Conservation (phyloP, 2,329 filamentous ascomycete genomes). For the Simplicillium aogashimaense region DNA sequence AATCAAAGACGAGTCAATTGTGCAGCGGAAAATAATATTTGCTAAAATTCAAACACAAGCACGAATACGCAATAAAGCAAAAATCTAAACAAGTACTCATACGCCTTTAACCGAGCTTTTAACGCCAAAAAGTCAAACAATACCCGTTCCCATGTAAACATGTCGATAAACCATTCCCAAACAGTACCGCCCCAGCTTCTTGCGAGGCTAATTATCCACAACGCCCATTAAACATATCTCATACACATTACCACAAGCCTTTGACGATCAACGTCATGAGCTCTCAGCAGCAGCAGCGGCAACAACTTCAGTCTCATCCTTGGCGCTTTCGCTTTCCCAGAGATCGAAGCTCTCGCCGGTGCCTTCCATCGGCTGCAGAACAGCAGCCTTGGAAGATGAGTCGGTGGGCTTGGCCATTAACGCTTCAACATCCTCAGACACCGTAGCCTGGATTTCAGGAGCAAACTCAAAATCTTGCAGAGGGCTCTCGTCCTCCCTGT, state of each 20-base stretch:
- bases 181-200: no score
- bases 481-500: constrained; percentile 13
- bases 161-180: no score
- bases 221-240: background rate
- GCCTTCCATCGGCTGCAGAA: constrained; percentile 46
- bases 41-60: no score
- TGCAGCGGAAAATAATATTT: no score
- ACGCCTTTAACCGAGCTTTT: background rate
- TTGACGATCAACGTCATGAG: no score
- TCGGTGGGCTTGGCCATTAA: constrained; percentile 26
- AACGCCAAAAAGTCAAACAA: background rate
- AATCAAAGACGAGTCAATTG: no score
- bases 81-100: background rate
- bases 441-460: constrained; percentile 8
- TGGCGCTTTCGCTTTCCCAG: constrained; percentile 60
- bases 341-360: constrained; percentile 54
- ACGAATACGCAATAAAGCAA: background rate
- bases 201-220: background rate
- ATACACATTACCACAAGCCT: background rate
- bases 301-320: constrained; percentile 40
- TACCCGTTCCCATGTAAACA: background rate
- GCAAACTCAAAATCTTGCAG: constrained; percentile 9
- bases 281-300: background rate
- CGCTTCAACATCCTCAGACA: constrained; percentile 20
- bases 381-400: constrained; percentile 30